phyloP scores from a whole-genome alignment of 2,329 filamentous ascomycete species.

The Eurotiales sp. region DNA sequence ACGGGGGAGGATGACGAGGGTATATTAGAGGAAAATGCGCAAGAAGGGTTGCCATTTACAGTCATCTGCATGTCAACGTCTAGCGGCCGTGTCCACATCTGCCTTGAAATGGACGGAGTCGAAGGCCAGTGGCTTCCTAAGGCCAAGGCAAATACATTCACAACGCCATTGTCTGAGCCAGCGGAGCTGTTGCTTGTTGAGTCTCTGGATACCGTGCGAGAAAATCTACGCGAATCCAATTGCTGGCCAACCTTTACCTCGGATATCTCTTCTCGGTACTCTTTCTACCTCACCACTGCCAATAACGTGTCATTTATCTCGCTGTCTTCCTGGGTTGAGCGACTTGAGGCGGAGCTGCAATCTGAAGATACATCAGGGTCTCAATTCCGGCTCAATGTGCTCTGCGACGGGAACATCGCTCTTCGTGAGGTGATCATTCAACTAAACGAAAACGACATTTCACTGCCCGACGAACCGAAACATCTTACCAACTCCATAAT shows the following conservation, averaged over 20 bases:
- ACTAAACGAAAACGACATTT: constrained; percentile 26
- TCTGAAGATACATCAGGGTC: constrained; percentile 50
- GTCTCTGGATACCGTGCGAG: constrained; percentile 39
- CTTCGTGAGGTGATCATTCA: constrained; percentile 48
- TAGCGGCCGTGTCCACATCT: constrained; percentile 55
- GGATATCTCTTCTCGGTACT: constrained; percentile 55
- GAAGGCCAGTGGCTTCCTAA: constrained; percentile 61
- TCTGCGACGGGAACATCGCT: constrained; percentile 51
- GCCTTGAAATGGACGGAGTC: constrained; percentile 59
- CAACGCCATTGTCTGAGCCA: constrained; percentile 38
- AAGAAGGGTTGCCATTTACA: constrained; percentile 53
- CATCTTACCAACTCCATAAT: constrained; percentile 49
- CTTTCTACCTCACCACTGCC: constrained; percentile 56
- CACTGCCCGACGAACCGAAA: constrained; percentile 22
- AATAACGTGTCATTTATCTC: constrained; percentile 54
- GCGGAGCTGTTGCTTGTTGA: constrained; percentile 44
- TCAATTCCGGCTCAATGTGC: constrained; percentile 53
- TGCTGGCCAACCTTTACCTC: constrained; percentile 55
- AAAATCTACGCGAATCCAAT: constrained; percentile 21
- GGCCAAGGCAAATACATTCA: constrained; percentile 38
- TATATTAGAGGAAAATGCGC: constrained; percentile 38
- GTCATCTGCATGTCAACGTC: constrained; percentile 57
- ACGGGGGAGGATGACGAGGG: constrained; percentile 49
- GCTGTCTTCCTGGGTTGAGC: constrained; percentile 54
- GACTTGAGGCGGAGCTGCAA: constrained; percentile 55